Conservation (phyloP, 495 filamentous ascomycete genomes). For the Neurospora sp. region DNA sequence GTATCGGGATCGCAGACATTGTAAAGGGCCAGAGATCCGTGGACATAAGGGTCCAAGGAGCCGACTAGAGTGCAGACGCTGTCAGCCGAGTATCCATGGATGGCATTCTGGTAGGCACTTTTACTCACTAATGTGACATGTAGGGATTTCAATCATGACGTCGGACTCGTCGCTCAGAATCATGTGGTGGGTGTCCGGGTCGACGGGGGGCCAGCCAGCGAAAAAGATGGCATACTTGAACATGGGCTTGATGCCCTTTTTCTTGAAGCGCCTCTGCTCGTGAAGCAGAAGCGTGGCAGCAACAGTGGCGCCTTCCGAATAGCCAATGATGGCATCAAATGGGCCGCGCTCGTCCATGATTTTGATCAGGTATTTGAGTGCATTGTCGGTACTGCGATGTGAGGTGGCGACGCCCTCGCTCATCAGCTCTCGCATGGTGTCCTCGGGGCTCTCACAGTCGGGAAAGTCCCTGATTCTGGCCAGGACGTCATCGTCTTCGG, state of each 20-base stretch:
- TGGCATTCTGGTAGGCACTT: background rate
- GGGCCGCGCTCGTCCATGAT: slow-evolving; percentile 43
- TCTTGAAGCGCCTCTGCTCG: slow-evolving; percentile 36
- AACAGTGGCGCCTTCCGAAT: slow-evolving; percentile 52
- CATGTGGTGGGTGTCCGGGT: slow-evolving; percentile 33
- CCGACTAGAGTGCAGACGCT: slow-evolving; percentile 28
- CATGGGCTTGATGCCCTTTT: slow-evolving; percentile 35
- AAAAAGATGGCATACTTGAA: slow-evolving; percentile 51
- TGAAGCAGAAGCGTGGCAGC: slow-evolving; percentile 46
- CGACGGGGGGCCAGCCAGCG: slow-evolving; percentile 46
- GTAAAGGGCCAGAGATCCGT: slow-evolving; percentile 47
- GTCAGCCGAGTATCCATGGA: background rate
- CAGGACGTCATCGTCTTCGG: slow-evolving; percentile 35
- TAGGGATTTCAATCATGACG: slow-evolving; percentile 42
- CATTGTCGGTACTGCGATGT: slow-evolving; percentile 30
- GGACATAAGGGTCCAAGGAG: slow-evolving; percentile 46
- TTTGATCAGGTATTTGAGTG: slow-evolving; percentile 33
- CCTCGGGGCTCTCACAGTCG: slow-evolving; percentile 35
- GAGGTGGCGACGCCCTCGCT: slow-evolving; percentile 35
- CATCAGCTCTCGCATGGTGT: slow-evolving; percentile 43
- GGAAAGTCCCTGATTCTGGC: slow-evolving; percentile 42
- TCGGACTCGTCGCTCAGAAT: slow-evolving; percentile 46
- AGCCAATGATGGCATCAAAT: slow-evolving; percentile 47
- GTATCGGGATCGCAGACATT: slow-evolving; percentile 48
- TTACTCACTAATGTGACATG: slow-evolving; percentile 46